phyloP scores from a whole-genome alignment of 495 filamentous ascomycete genomes.

The Rhypophila decipiens region DNA sequence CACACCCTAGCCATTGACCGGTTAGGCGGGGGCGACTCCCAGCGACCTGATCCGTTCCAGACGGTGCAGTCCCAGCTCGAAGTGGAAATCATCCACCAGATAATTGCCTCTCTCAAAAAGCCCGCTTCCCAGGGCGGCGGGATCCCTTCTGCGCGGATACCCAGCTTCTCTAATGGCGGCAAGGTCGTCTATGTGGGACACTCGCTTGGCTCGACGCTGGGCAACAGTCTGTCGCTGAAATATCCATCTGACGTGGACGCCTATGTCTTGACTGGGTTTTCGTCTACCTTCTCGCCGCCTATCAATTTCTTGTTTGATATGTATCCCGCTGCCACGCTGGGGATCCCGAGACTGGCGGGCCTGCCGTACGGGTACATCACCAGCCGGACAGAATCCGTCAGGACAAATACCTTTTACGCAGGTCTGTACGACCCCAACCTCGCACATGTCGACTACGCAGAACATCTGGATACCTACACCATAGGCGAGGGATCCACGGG shows the following conservation, averaged over 20 bases:
- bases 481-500: too few relatives aligned
- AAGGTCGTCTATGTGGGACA: neutral
- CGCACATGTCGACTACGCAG: neutral
- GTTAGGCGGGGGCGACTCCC: neutral
- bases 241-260: neutral
- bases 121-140: neutral
- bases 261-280: neutral
- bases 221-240: neutral
- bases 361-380: neutral
- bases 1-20: constrained; percentile 6
- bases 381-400: neutral
- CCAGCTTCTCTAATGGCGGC: neutral
- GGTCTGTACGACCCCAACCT: neutral
- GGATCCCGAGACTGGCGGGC: neutral
- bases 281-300: neutral
- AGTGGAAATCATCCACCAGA: neutral
- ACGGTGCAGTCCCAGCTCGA: neutral
- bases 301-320: neutral
- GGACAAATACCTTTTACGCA: neutral
- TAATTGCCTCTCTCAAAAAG: neutral
- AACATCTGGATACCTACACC: too few relatives aligned
- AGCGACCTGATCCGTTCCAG: neutral
- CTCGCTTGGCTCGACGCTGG: neutral
- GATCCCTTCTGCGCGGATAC: too few relatives aligned
- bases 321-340: neutral